These are phyloP conservation scores for Dorcoceras hygrometricum DNA, from an alignment of 257 asterid species.

Conservation along the genomic window DNA sequence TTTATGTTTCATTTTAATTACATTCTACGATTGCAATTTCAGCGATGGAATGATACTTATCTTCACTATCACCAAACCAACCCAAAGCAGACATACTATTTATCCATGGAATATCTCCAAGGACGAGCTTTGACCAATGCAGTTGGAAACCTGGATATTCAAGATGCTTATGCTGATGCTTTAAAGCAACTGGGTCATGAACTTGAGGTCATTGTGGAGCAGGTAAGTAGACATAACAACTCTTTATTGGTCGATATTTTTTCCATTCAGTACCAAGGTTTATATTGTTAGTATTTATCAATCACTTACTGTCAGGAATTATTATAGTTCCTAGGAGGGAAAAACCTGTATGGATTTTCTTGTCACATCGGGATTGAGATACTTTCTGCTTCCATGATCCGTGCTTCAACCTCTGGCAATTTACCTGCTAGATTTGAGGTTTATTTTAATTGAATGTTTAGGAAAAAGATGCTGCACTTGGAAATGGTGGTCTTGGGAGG, in stretches of 20 bases:
- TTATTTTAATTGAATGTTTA: constrained; percentile 32
- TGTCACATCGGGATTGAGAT: background rate
- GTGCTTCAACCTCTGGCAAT: background rate
- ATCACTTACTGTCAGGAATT: background rate
- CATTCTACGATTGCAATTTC: constrained; percentile 19
- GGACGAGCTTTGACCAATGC: constrained; percentile 98
- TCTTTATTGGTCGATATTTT: constrained; percentile 15
- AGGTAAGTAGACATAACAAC: constrained; percentile 47
- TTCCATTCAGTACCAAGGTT: constrained; percentile 1
- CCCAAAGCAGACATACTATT: constrained; percentile 96
- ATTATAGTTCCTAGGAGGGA: no score
- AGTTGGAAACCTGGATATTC: constrained; percentile 82
- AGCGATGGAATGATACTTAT: constrained; percentile 99
- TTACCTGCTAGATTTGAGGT: constrained; percentile 17
- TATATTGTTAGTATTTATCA: background rate
- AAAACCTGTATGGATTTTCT: background rate
- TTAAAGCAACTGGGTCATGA: constrained; percentile 78
- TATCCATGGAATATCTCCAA: constrained; percentile 99
- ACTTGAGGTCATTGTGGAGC: constrained; percentile 85
- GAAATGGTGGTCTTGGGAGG: constrained; percentile 99
- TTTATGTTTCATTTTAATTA: no score
- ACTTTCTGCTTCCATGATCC: background rate
- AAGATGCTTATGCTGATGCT: constrained; percentile 83
- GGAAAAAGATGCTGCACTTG: constrained; percentile 99
- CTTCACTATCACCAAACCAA: constrained; percentile 75